phyloP scores from a whole-genome alignment of 2,329 filamentous ascomycete genomes.

The Exserohilum rostratum region DNA sequence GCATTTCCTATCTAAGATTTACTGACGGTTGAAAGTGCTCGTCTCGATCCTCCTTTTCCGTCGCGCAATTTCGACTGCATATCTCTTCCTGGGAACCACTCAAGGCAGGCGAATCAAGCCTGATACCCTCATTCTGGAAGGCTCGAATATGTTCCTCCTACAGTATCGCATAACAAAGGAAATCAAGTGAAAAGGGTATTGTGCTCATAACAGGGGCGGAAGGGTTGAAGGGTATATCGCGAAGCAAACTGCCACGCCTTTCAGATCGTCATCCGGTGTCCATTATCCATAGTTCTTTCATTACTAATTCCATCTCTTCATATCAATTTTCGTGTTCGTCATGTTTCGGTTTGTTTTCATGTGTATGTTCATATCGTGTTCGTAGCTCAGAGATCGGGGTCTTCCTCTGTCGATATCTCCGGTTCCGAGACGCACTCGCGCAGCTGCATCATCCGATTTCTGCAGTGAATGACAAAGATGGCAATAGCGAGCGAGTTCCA shows the following conservation, averaged over 20 bases:
- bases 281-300: not conserved
- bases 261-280: constrained; percentile 3
- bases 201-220: constrained; percentile 23
- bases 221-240: constrained; percentile 32
- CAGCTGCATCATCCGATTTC: constrained; percentile 57
- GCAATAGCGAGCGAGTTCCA: constrained; percentile 66
- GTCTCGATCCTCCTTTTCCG: not conserved
- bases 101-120: not conserved
- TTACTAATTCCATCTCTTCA: constrained; percentile 4
- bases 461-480: constrained; percentile 60
- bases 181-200: constrained; percentile 15
- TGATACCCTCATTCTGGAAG: not conserved
- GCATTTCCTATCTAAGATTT: not conserved
- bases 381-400: constrained; percentile 39
- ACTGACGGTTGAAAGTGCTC: not conserved
- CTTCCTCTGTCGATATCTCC: constrained; percentile 19
- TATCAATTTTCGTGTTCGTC: not conserved
- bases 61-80: not conserved
- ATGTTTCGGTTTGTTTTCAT: not conserved
- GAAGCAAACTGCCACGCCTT: constrained; percentile 18
- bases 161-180: constrained; percentile 6
- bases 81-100: not conserved
- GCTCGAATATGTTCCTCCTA: not conserved
- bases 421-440: constrained; percentile 43
- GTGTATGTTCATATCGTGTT: not conserved